phyloP scores from a whole-genome alignment of 306 rosid genomes.

The Cicer cuneatum region DNA sequence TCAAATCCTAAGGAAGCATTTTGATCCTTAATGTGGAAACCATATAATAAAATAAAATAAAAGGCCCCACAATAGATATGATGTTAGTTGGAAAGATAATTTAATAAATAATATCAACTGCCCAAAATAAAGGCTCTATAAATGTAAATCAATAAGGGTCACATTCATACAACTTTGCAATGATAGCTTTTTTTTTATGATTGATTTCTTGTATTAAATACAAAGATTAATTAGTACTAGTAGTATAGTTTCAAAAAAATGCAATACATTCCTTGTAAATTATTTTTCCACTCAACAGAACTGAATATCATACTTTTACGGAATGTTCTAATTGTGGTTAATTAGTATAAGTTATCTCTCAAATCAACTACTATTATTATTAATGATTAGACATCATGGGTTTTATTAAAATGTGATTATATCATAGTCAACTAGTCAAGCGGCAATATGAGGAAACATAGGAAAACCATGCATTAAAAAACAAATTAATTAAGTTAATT shows the following conservation, averaged over 20 bases:
- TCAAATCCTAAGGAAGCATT: slow-evolving; percentile 31
- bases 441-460: slow-evolving; percentile 39
- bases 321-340: slow-evolving; percentile 44
- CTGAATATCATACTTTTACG: slow-evolving; percentile 2
- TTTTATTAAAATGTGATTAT: slow-evolving; percentile 12
- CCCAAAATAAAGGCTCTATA: slow-evolving; percentile 48
- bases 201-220: slow-evolving; percentile 20
- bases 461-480: slow-evolving; percentile 42
- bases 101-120: slow-evolving; percentile 52
- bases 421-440: slow-evolving; percentile 40
- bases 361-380: slow-evolving; percentile 6
- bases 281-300: not conserved
- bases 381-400: slow-evolving; percentile 24
- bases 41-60: slow-evolving; percentile 10
- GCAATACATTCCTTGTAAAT: not conserved
- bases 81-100: slow-evolving; percentile 47
- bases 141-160: slow-evolving; percentile 53
- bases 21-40: slow-evolving; percentile 41
- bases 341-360: slow-evolving; percentile 26
- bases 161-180: slow-evolving; percentile 56
- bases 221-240: not conserved
- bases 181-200: slow-evolving; percentile 37
- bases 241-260: slow-evolving; percentile 4
- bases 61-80: slow-evolving; percentile 51
- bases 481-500: slow-evolving; percentile 8